Conservation (phyloP, 202 grass and related monocot genomes). For the Carex arenaria region DNA sequence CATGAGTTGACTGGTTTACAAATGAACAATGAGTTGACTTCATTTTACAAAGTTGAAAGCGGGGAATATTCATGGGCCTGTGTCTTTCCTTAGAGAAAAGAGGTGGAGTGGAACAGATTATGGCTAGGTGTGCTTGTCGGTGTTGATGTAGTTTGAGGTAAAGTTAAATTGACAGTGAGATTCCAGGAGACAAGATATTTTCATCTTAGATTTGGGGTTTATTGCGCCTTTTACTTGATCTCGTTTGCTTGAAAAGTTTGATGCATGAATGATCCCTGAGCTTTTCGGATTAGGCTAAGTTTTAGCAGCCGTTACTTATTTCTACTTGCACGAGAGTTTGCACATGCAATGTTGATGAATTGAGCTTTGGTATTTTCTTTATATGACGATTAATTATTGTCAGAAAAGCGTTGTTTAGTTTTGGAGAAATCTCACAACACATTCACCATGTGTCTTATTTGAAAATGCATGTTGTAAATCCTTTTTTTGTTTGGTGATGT, state of each 20-base stretch:
- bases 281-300: background rate
- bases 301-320: background rate
- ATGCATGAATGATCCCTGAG: background rate
- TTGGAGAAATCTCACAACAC: background rate
- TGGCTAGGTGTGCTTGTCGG: background rate
- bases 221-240: background rate
- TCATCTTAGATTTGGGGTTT: background rate
- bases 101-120: background rate
- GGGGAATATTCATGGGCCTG: background rate
- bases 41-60: background rate
- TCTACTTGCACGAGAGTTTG: background rate
- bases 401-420: background rate
- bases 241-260: background rate
- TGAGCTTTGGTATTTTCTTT: background rate
- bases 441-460: background rate
- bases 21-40: slow-evolving; percentile 3
- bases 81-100: background rate
- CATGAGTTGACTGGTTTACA: background rate
- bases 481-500: no score
- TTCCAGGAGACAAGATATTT: background rate
- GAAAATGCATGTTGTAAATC: background rate
- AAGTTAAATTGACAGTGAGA: background rate
- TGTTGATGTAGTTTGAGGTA: background rate
- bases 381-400: background rate
- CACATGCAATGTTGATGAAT: background rate